These are phyloP conservation scores for Cynanchum wilfordii DNA, from an alignment of 257 asterid genomes.

Conservation along the genomic window DNA sequence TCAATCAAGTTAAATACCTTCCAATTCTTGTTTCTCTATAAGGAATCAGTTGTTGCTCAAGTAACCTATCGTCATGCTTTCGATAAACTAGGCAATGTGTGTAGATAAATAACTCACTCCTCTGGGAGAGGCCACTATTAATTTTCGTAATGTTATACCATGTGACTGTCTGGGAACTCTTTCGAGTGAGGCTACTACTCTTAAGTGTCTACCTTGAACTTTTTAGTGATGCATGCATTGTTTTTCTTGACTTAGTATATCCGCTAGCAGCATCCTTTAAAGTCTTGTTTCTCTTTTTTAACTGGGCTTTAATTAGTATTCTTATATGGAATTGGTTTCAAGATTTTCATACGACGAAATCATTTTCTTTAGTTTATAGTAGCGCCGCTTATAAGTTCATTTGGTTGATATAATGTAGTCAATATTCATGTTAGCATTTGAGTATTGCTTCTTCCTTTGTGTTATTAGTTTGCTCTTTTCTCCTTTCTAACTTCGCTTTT, in stretches of 20 bases:
- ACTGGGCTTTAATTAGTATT: not conserved
- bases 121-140: too few relatives aligned
- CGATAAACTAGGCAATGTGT: not conserved
- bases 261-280: not conserved
- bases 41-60: not conserved
- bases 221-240: too few relatives aligned
- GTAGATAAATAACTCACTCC: too few relatives aligned
- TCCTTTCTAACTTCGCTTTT: not conserved
- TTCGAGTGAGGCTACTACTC: not conserved
- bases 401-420: not conserved
- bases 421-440: not conserved
- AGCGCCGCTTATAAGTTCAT: not conserved
- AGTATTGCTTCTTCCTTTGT: not conserved
- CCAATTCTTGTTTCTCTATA: not conserved
- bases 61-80: not conserved
- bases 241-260: too few relatives aligned
- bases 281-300: not conserved
- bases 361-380: not conserved
- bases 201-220: too few relatives aligned
- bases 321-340: not conserved
- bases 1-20: not conserved
- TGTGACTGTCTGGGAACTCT: not conserved
- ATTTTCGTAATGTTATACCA: not conserved
- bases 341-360: too few relatives aligned
- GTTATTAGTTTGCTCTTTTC: not conserved